Evolutionary conservation across 2,329 filamentous ascomycete genomes (phyloP), one percentile per base, ranked within the genome.

Genomic region (Diaporthe humulicola): DNA sequence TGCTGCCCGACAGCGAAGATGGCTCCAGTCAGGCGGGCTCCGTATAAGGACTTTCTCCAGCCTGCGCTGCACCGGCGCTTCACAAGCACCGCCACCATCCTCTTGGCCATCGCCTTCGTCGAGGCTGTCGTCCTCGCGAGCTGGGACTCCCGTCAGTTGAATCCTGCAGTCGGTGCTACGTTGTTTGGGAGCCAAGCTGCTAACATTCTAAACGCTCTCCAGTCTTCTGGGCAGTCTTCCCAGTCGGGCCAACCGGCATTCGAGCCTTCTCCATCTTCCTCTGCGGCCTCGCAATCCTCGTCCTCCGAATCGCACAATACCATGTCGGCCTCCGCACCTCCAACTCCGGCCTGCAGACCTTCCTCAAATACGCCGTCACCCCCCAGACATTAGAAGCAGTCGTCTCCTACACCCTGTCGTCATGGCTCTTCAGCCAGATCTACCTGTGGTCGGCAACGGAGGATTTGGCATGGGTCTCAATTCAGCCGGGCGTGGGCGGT

Each of bases 141-240:
- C 77, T 94, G 92, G 87, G 88, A 89, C 78, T 93, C 93, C 60
- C 88, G 94, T 95, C 83, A 82, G 93, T 87, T 42, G 4, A 71
- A 22, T 66, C 61, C 50, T 25, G 48, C 25, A 9, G 19, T n/a
- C 2, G 22, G 25, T 28, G 9, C 3, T 17, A 36, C 1, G 6
- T 1, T 10, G 14, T n/a, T 33, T 9, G 28, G 28, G 30, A 33
- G n/a, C 36, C 71, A 25, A 50, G 54, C 33, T 42, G 28, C 67
- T 76, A 19, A 76, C 60, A 4, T 2, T 56, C 17, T 33, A 5
- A 14, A 38, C 15, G 1, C 66, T 30, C 22, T 10, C 3, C 78
- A 96, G 94, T 91, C 69, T 86, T 98, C 76, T 98, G 95, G 95
- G 88, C 92, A 79, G 96, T 94, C 93, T 95, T 98, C 78, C 95